Conservation (phyloP, 257 asterid genomes). For the Plantago major region DNA sequence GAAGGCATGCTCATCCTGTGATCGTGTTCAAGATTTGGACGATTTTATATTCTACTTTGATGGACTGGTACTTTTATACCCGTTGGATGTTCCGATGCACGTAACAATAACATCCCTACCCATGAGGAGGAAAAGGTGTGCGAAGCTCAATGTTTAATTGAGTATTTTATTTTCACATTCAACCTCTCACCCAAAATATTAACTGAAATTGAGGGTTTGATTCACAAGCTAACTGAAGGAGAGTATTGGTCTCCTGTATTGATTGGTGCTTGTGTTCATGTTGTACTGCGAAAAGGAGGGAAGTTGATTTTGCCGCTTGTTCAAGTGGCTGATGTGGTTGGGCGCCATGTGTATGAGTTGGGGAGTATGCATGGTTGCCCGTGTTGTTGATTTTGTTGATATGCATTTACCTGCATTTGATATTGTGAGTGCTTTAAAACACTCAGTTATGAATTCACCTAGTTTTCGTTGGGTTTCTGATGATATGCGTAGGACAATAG, state of each 20-base stretch:
- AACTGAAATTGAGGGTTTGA: conserved; percentile 36
- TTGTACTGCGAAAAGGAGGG: conserved; percentile 54
- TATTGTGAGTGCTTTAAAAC: conserved; percentile 46
- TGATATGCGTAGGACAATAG: conserved; percentile 44
- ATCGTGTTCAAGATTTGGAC: conserved; percentile 46
- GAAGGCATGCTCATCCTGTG: conserved; percentile 51
- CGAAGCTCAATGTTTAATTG: conserved; percentile 48
- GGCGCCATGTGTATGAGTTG: conserved; percentile 52
- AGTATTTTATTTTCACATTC: conserved; percentile 36
- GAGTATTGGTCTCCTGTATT: conserved; percentile 67
- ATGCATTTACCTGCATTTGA: conserved; percentile 62
- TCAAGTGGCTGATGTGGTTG: conserved; percentile 43
- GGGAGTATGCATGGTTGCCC: conserved; percentile 67
- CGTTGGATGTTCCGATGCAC: conserved; percentile 13
- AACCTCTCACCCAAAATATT: conserved; percentile 20
- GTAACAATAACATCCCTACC: conserved; percentile 28
- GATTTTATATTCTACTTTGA: conserved; percentile 45
- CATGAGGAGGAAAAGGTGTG: conserved; percentile 49
- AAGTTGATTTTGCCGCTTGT: conserved; percentile 41
- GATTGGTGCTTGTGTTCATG: conserved; percentile 69
- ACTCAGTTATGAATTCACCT: conserved; percentile 30
- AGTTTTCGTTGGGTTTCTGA: conserved; percentile 29
- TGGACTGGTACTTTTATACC: conserved; percentile 53
- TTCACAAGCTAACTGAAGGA: conserved; percentile 48
- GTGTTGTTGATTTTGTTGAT: conserved; percentile 57